phyloP scores from a whole-genome alignment of 306 rosid genomes.

The Canavalia ensiformis region DNA sequence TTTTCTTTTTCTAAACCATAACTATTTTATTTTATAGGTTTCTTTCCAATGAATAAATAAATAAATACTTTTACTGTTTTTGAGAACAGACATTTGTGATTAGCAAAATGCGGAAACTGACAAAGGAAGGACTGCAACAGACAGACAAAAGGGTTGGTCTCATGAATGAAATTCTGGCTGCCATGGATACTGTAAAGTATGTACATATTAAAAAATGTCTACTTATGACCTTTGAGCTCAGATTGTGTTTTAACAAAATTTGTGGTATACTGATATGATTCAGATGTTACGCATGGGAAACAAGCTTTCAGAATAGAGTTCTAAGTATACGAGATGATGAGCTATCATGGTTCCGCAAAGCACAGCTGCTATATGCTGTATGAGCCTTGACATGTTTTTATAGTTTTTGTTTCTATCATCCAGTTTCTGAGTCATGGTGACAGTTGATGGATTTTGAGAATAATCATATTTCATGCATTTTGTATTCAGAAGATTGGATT shows the following conservation, averaged over 20 bases:
- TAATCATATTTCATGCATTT: not conserved
- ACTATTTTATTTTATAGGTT: not conserved
- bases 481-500: conserved; percentile 1
- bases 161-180: conserved; percentile 82
- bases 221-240: conserved; percentile 2
- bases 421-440: conserved; percentile 6
- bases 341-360: conserved; percentile 76
- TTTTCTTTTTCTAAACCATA: not conserved
- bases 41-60: conserved; percentile 7
- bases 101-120: conserved; percentile 78
- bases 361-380: conserved; percentile 81
- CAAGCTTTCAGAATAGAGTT: conserved; percentile 78
- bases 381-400: conserved; percentile 41
- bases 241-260: conserved; percentile 18
- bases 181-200: conserved; percentile 95
- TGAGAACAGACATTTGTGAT: conserved; percentile 64
- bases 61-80: not conserved
- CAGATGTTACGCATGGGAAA: conserved; percentile 97
- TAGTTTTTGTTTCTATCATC: conserved; percentile 22
- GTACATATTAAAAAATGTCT: conserved; percentile 31
- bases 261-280: conserved; percentile 52
- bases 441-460: conserved; percentile 12
- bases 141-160: conserved; percentile 94
- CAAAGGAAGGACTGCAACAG: conserved; percentile 75
- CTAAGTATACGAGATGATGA: conserved; percentile 74